phyloP scores from a whole-genome alignment of 176 grass and related monocot species.

The Oryza meyeriana region DNA sequence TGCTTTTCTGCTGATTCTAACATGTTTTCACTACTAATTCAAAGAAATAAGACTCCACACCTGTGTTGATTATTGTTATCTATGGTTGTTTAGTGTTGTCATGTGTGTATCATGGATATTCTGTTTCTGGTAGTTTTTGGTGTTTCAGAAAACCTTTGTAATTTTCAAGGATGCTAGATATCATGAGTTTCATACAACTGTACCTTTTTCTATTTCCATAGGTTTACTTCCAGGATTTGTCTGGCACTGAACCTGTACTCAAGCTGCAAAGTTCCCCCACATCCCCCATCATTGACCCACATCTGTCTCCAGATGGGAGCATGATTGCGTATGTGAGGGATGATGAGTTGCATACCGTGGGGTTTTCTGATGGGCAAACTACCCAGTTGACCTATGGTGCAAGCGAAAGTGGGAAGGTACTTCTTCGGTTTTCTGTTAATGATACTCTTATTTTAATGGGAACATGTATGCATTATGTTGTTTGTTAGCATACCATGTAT shows the following conservation, averaged over 20 bases:
- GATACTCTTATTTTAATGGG: not conserved
- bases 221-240: slow-evolving; percentile 97
- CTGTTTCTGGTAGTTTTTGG: slow-evolving; percentile 9
- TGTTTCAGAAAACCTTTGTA: slow-evolving; percentile 14
- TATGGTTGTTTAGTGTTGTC: slow-evolving; percentile 13
- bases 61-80: not conserved
- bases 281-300: slow-evolving; percentile 86
- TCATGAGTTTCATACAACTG: not conserved
- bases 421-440: slow-evolving; percentile 15
- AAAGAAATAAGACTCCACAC: not conserved
- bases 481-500: slow-evolving; percentile 10
- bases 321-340: slow-evolving; percentile 91
- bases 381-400: slow-evolving; percentile 77
- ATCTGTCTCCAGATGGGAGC: slow-evolving; percentile 89
- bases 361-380: slow-evolving; percentile 54
- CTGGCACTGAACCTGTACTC: slow-evolving; percentile 76
- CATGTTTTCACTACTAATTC: not conserved
- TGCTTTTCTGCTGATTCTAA: slow-evolving; percentile 6
- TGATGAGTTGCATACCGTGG: slow-evolving; percentile 72
- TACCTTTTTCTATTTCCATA: slow-evolving; percentile 36
- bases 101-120: slow-evolving; percentile 10
- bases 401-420: slow-evolving; percentile 81
- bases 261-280: slow-evolving; percentile 69
- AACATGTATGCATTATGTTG: not conserved
- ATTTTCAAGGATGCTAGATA: slow-evolving; percentile 5